phyloP scores from a whole-genome alignment of 2,329 filamentous ascomycete genomes.

The Curvularia hawaiiensis region DNA sequence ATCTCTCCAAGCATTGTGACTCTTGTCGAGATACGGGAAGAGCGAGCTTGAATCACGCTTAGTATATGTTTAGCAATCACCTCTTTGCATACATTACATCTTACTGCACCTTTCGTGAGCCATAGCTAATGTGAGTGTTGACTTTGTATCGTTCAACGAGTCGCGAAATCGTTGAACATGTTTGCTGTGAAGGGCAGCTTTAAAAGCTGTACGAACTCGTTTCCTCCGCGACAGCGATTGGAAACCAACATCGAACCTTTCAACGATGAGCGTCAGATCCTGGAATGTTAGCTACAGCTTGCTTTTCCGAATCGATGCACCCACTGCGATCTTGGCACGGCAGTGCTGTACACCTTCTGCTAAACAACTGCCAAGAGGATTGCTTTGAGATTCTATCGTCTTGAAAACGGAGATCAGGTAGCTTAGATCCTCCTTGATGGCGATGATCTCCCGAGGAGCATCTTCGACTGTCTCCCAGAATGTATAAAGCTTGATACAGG shows the following conservation, averaged over 20 bases:
- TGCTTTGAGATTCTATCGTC: constrained; percentile 8
- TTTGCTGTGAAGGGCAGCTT: too few relatives aligned
- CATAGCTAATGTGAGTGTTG: too few relatives aligned
- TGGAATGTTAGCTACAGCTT: neutral
- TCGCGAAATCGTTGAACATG: too few relatives aligned
- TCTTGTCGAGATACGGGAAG: too few relatives aligned
- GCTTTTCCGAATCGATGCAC: neutral
- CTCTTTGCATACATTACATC: too few relatives aligned
- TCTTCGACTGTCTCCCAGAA: constrained; percentile 25
- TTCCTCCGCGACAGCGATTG: too few relatives aligned
- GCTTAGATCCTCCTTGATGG: constrained; percentile 18
- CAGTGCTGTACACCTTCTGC: constrained; percentile 18
- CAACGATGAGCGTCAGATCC: neutral
- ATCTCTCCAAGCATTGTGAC: too few relatives aligned
- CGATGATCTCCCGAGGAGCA: constrained; percentile 17
- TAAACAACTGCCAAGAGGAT: constrained; percentile 10
- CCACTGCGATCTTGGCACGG: constrained; percentile 12
- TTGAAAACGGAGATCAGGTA: constrained; percentile 20
- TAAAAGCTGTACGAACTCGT: too few relatives aligned
- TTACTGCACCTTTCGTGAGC: too few relatives aligned
- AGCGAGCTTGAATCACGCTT: too few relatives aligned
- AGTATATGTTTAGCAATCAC: too few relatives aligned
- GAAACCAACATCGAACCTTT: neutral
- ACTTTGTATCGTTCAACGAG: too few relatives aligned
- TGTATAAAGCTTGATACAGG: neutral